Evolutionary conservation across 164 flowering plant species (phyloP).

Genomic region (Dillenia turbinata): DNA sequence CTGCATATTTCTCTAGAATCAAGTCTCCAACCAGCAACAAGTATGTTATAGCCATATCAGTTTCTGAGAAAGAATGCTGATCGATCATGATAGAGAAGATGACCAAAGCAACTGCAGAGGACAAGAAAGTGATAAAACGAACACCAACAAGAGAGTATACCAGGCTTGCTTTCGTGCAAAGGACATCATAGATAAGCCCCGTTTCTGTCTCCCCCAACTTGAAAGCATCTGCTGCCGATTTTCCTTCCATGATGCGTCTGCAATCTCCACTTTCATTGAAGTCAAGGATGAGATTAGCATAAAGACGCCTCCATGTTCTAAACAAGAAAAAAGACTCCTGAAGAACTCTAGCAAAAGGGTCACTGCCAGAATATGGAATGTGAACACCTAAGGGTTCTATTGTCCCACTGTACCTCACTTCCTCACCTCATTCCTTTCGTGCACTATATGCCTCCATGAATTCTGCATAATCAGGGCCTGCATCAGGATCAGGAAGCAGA

Average conservation of each 20-base stretch:
- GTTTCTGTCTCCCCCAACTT: too few relatives aligned
- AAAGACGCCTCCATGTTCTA: background rate
- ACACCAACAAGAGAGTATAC: slow-evolving; percentile 3
- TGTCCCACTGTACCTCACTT: background rate
- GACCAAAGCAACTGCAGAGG: background rate
- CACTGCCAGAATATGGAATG: too few relatives aligned
- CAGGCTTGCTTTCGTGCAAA: slow-evolving; percentile 1
- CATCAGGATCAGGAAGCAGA: slow-evolving; percentile 10
- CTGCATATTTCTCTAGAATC: background rate
- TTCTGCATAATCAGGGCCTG: slow-evolving; percentile 17
- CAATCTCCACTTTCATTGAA: too few relatives aligned
- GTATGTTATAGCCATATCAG: too few relatives aligned
- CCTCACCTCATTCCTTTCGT: slow-evolving; percentile 8
- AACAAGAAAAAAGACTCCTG: slow-evolving; percentile 3
- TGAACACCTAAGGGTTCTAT: too few relatives aligned
- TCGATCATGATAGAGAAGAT: background rate
- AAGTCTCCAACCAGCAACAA: slow-evolving; percentile 1
- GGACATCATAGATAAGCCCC: background rate
- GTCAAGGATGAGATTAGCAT: slow-evolving; percentile 1
- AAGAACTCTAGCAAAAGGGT: background rate
- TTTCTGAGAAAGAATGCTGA: background rate
- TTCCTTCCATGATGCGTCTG: too few relatives aligned
- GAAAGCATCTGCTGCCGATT: too few relatives aligned
- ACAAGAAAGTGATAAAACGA: slow-evolving; percentile 1
- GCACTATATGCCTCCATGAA: slow-evolving; percentile 11